Conservation (phyloP, 495 filamentous ascomycete genomes). For the Trichoderma asperelloides region DNA sequence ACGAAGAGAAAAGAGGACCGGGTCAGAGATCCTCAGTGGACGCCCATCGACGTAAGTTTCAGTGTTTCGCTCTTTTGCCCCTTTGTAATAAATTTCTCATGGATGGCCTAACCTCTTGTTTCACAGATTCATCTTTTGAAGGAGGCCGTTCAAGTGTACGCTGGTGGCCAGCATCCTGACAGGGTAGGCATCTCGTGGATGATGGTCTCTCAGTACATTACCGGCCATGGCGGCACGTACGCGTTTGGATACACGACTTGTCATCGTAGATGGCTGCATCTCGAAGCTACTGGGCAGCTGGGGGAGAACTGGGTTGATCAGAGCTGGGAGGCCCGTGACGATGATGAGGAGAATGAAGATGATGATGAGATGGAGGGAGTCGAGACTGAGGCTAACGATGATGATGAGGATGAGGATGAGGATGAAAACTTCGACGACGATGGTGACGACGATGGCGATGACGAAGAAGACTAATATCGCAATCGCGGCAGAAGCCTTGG, state of each 20-base stretch:
- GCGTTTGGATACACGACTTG: conserved; percentile 80
- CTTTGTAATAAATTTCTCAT: neutral
- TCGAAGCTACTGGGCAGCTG: neutral
- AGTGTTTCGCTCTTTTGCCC: neutral
- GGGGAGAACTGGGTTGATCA: neutral
- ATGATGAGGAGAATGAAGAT: neutral
- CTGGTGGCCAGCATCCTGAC: conserved; percentile 16
- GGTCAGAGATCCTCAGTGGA: conserved; percentile 73
- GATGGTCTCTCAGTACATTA: conserved; percentile 65
- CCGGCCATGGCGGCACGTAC: conserved; percentile 63
- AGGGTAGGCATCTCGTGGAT: conserved; percentile 69
- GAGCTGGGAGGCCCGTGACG: neutral
- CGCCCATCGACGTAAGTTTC: conserved; percentile 60
- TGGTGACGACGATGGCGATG: neutral
- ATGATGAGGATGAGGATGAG: neutral
- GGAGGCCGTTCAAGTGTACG: conserved; percentile 35
- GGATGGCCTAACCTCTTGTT: neutral
- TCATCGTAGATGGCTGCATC: conserved; percentile 18
- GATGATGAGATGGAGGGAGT: neutral
- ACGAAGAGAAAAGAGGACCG: conserved; percentile 69
- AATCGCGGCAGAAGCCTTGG: neutral
- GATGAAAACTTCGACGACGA: neutral
- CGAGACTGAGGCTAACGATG: neutral
- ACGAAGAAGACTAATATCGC: neutral
- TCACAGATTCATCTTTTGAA: conserved; percentile 40